These are phyloP conservation scores for Artemisia argyi DNA, from an alignment of 129 eudicot genomes.

Conservation along the genomic window DNA sequence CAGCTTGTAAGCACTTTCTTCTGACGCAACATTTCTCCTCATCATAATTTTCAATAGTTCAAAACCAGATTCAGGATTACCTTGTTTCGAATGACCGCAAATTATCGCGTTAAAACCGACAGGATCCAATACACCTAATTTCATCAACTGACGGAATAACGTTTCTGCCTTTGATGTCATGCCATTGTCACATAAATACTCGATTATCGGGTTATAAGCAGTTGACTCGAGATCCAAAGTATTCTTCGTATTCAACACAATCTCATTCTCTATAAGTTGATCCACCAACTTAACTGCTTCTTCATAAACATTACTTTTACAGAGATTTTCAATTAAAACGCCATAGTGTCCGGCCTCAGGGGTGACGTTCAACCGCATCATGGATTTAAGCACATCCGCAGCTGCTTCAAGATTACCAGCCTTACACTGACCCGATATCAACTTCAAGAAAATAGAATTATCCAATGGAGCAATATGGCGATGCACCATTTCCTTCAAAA, in stretches of 20 bases:
- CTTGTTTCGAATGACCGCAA: constrained; percentile 72
- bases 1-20: constrained; percentile 46
- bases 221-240: constrained; percentile 60
- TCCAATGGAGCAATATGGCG: constrained; percentile 58
- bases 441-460: constrained; percentile 56
- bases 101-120: constrained; percentile 63
- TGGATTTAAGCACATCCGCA: constrained; percentile 75
- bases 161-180: constrained; percentile 77
- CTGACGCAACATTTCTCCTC: constrained; percentile 60
- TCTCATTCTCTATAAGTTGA: constrained; percentile 72
- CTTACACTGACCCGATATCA: constrained; percentile 67
- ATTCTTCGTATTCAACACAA: constrained; percentile 51
- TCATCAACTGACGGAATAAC: constrained; percentile 75
- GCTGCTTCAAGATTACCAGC: constrained; percentile 81
- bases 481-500: constrained; percentile 75
- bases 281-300: constrained; percentile 68
- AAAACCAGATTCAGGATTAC: constrained; percentile 64
- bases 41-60: constrained; percentile 79
- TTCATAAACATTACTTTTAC: constrained; percentile 71
- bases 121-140: constrained; percentile 75
- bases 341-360: constrained; percentile 92
- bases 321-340: constrained; percentile 61
- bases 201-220: constrained; percentile 69
- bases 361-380: constrained; percentile 66
- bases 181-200: constrained; percentile 72